These are phyloP conservation scores for Talaromyces adpressus DNA, from an alignment of 495 filamentous ascomycete species.

Conservation along the genomic window DNA sequence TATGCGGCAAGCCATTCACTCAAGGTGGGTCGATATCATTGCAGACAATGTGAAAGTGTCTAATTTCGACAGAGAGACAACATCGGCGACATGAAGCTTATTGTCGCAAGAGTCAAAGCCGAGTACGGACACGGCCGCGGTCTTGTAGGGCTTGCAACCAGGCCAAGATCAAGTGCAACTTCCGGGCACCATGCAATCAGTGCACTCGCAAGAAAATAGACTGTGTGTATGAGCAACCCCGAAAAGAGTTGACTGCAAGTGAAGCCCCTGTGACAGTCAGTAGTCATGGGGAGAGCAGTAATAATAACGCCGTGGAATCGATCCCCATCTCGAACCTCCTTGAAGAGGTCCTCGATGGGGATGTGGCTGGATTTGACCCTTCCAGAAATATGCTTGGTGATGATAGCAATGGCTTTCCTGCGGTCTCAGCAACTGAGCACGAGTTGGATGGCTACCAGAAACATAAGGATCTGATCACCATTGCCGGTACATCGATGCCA, in stretches of 20 bases:
- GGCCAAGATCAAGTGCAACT: slow-evolving; percentile 16
- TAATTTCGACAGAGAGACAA: not conserved
- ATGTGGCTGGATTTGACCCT: not conserved
- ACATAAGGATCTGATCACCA: not conserved
- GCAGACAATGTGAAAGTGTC: not conserved
- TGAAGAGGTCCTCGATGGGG: not conserved
- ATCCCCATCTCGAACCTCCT: not conserved
- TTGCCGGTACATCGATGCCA: not conserved
- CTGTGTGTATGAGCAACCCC: slow-evolving; percentile 11
- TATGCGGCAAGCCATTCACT: slow-evolving; percentile 10
- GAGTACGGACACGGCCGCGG: slow-evolving; percentile 7
- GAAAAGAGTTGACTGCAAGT: not conserved
- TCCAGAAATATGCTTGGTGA: not conserved
- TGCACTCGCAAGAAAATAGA: slow-evolving; percentile 9
- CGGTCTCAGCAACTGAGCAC: not conserved
- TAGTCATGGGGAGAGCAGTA: not conserved
- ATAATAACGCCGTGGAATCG: not conserved
- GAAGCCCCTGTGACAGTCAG: not conserved
- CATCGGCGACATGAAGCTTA: slow-evolving; percentile 4
- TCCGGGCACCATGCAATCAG: slow-evolving; percentile 8
- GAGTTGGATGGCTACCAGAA: not conserved
- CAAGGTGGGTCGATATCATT: slow-evolving; percentile 7
- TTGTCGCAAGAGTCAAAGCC: not conserved
- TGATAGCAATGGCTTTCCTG: not conserved
- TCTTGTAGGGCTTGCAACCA: slow-evolving; percentile 13